Evolutionary conservation across 192 early-diverging fungal species (phyloP).

Genomic region (Coemansia sp.): DNA sequence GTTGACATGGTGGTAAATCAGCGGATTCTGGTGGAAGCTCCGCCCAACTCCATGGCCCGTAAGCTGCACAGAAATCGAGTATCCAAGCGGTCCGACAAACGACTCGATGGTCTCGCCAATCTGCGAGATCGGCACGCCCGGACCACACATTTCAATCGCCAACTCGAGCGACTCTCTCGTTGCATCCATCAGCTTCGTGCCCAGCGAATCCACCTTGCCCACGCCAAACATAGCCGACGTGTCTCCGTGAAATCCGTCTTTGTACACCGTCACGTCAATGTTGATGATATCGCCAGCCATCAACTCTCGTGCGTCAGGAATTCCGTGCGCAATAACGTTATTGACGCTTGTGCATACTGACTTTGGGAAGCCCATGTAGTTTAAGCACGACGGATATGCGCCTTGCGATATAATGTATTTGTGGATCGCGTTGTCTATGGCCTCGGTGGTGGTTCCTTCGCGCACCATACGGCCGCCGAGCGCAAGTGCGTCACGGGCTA

Average conservation of each 20-base stretch:
- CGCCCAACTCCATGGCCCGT: slow-evolving; percentile 88
- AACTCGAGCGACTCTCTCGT: slow-evolving; percentile 60
- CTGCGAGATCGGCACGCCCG: slow-evolving; percentile 64
- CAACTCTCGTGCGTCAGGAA: slow-evolving; percentile 62
- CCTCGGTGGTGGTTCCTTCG: slow-evolving; percentile 54
- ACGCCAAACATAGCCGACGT: slow-evolving; percentile 67
- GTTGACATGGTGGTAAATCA: slow-evolving; percentile 79
- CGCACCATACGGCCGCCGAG: slow-evolving; percentile 57
- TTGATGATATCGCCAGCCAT: slow-evolving; percentile 73
- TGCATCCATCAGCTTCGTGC: slow-evolving; percentile 54
- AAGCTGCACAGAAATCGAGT: slow-evolving; percentile 66
- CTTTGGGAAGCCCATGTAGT: slow-evolving; percentile 73
- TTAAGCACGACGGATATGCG: slow-evolving; percentile 78
- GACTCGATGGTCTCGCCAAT: slow-evolving; percentile 69
- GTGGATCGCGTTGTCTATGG: slow-evolving; percentile 58
- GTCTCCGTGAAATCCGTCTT: slow-evolving; percentile 72
- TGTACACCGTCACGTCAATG: slow-evolving; percentile 71
- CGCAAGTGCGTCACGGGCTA: slow-evolving; percentile 60
- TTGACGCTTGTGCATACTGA: slow-evolving; percentile 80
- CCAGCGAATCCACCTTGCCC: slow-evolving; percentile 60
- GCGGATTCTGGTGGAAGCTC: slow-evolving; percentile 79
- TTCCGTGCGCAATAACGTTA: slow-evolving; percentile 83
- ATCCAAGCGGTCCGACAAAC: slow-evolving; percentile 49
- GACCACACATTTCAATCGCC: slow-evolving; percentile 68
- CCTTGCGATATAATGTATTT: slow-evolving; percentile 51